phyloP scores from a whole-genome alignment of 345 rosid species.

The Psidium guajava region DNA sequence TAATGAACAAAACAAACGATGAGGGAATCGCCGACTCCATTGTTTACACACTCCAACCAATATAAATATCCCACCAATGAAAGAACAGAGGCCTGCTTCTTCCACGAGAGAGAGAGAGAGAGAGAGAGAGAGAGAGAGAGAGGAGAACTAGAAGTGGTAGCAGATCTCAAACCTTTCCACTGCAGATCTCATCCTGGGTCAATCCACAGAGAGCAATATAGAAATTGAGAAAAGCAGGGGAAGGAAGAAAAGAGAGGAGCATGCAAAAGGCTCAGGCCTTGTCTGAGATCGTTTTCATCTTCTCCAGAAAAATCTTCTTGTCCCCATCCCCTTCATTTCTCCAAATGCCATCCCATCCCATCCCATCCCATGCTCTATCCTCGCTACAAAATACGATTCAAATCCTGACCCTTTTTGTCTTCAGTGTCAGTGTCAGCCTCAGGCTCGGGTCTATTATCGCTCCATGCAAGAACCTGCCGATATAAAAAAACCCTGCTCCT shows the following conservation, averaged over 20 bases:
- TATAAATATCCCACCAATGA: not conserved
- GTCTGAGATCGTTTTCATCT: not conserved
- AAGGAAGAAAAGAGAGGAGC: not conserved
- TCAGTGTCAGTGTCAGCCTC: constrained; percentile 22
- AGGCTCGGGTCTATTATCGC: not conserved
- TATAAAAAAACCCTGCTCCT: not conserved
- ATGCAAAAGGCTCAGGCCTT: not conserved
- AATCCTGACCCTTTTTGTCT: constrained; percentile 27
- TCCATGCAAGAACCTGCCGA: constrained; percentile 8
- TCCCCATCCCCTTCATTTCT: not conserved
- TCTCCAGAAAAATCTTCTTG: not conserved
- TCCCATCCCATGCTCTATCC: constrained; percentile 15
- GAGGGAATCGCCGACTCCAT: not conserved
- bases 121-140: not conserved
- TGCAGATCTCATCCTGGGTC: constrained; percentile 16
- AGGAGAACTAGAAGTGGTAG: constrained; percentile 2
- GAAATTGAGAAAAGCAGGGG: not conserved
- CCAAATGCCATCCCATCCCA: not conserved
- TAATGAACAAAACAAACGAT: not conserved
- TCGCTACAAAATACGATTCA: constrained; percentile 9
- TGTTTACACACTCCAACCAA: not conserved
- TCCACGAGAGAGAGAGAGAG: not conserved
- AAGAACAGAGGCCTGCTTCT: not conserved
- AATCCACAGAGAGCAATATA: not conserved
- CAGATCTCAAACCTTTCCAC: constrained; percentile 19